phyloP scores from a whole-genome alignment of 345 rosid species.

The Stellera chamaejasme region DNA sequence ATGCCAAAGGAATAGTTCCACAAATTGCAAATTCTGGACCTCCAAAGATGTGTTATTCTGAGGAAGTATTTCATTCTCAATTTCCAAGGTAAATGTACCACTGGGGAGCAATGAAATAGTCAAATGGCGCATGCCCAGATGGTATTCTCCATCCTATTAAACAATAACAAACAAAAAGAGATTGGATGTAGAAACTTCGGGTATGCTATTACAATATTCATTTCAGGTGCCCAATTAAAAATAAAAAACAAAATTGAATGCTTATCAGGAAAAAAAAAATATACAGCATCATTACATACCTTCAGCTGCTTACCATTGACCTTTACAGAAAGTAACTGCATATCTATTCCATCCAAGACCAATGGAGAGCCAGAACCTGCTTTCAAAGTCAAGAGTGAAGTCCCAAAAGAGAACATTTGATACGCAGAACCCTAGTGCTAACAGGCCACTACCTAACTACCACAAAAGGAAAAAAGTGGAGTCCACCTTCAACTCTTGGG shows the following conservation, averaged over 20 bases:
- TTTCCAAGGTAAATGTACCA: conserved; percentile 59
- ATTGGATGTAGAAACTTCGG: neutral
- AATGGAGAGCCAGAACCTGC: conserved; percentile 67
- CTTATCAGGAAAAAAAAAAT: neutral
- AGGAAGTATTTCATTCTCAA: conserved; percentile 76
- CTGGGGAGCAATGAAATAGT: conserved; percentile 60
- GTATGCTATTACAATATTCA: neutral
- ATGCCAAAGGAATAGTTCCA: neutral
- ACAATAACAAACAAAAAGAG: conserved; percentile 1
- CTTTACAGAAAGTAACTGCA: conserved; percentile 75
- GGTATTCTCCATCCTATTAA: conserved; percentile 57
- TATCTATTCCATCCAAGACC: conserved; percentile 75
- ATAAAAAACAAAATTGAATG: neutral
- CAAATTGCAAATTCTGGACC: conserved; percentile 24
- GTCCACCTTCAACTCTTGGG: conserved; percentile 78
- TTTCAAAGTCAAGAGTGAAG: neutral
- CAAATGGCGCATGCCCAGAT: conserved; percentile 55
- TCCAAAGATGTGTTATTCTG: conserved; percentile 91
- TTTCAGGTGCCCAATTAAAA: neutral
- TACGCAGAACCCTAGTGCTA: neutral
- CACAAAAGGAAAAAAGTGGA: neutral
- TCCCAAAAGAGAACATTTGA: conserved; percentile 4
- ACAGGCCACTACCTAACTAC: neutral
- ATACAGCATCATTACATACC: conserved; percentile 26
- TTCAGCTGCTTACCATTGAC: conserved; percentile 54